phyloP scores from a whole-genome alignment of 129 eudicot species.

The Apium graveolens region DNA sequence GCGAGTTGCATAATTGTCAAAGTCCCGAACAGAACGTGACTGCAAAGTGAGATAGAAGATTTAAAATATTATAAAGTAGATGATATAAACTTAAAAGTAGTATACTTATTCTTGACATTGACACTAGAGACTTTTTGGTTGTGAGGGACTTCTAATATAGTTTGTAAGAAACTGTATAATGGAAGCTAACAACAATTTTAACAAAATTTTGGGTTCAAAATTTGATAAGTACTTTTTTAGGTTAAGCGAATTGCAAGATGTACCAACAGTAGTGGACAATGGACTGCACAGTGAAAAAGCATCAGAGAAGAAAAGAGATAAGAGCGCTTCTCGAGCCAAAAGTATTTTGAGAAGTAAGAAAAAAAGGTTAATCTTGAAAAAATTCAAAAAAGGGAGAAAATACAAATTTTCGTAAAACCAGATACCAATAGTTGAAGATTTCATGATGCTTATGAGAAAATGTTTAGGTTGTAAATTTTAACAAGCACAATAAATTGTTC shows the following conservation, averaged over 20 bases:
- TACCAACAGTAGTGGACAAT: neutral
- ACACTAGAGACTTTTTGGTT: neutral
- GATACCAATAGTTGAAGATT: neutral
- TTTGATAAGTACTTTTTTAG: neutral
- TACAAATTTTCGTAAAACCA: neutral
- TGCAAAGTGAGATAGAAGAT: conserved; percentile 19
- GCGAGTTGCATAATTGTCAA: conserved; percentile 74
- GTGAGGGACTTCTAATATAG: neutral
- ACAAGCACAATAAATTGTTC: neutral
- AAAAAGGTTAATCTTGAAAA: neutral
- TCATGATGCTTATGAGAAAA: neutral
- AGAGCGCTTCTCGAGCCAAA: neutral
- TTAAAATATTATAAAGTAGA: neutral
- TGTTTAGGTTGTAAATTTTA: neutral
- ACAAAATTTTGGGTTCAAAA: neutral
- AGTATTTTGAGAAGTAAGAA: neutral
- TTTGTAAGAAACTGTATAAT: neutral
- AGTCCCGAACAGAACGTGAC: conserved; percentile 82
- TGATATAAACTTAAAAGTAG: neutral
- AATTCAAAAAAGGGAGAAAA: too few species aligned
- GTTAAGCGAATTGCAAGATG: neutral
- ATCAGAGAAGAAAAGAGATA: neutral
- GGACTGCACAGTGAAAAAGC: neutral
- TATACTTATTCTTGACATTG: neutral
- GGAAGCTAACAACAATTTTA: neutral